Evolutionary conservation across 75 land plant species (phyloP), one percentile per base, ranked within the genome.

Genomic region (Sequoiadendron giganteum): DNA sequence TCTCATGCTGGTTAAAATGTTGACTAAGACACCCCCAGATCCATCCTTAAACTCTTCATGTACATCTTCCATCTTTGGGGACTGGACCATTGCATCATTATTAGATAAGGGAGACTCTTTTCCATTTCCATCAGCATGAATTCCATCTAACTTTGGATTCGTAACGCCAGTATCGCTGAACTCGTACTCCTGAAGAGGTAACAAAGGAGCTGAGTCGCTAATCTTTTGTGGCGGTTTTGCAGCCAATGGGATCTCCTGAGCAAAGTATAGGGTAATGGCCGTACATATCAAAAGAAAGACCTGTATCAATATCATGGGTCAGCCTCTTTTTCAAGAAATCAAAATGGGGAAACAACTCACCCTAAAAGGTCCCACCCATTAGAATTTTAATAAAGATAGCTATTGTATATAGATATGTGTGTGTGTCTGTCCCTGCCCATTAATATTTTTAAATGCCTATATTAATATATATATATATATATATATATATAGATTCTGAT

Each of bases 251-350:
- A 93, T 93, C 89, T 98, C 99, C 16, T 93, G 78, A 56, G 99
- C 97, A 91, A 94, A 96, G 89, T 88, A 92, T 49, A 98, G 49
- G 30, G 99, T 98, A 72, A 96, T 89, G 83, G 90, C 55, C 5
- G 99, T 95, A 89, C 99, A 98, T 13, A 98, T 56, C 21, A 88
- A 85, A 32, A 98, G 91, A 85, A 95, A 98, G 10, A 95, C 90
- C 98, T 97, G 95, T 85, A 90, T 45, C 48, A 65, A 78, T 19
- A 61, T 85, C 68, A 56, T 43, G 39, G 42, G 48, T 82, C 15
- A 82, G 84, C n/a, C 15, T 45, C 30, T 28, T 45, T 82, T 47
- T 28, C 52, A 43, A 82, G 52, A 45, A 82, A 82, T 47, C 30
- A 82, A 43, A 82, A 82, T 42, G 49, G 8, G 32, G n/a, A 82